Evolutionary conservation across 805 yeast genomes (phyloP).

Genomic region (Saccharomycopsis schoenii): DNA sequence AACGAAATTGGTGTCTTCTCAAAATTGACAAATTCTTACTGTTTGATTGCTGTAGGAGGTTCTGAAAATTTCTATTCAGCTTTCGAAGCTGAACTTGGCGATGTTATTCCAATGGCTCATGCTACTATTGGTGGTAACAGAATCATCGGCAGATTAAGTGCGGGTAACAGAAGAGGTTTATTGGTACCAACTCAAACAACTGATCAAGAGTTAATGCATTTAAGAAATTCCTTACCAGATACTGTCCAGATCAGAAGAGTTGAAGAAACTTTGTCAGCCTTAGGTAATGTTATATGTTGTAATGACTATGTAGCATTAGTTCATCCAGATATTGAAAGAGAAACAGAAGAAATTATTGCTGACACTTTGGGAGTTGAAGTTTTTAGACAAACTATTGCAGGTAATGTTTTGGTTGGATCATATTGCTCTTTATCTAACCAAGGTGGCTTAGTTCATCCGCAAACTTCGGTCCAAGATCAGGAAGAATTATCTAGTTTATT

Average conservation of each 20-base stretch:
- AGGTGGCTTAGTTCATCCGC: constrained; percentile 98
- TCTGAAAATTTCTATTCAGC: constrained; percentile 84
- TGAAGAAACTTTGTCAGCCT: constrained; percentile 92
- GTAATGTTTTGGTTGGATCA: constrained; percentile 94
- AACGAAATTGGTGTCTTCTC: constrained; percentile 92
- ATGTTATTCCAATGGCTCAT: constrained; percentile 90
- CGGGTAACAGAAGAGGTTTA: constrained; percentile 95
- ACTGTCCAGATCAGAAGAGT: constrained; percentile 92
- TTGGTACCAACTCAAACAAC: constrained; percentile 96
- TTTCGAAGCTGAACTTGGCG: constrained; percentile 95
- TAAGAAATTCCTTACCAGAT: constrained; percentile 94
- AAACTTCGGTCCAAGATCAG: constrained; percentile 94
- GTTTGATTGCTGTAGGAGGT: constrained; percentile 95
- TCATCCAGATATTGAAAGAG: constrained; percentile 98
- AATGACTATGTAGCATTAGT: constrained; percentile 98
- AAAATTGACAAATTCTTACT: constrained; percentile 91
- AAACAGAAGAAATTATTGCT: constrained; percentile 96
- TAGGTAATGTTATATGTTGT: constrained; percentile 97
- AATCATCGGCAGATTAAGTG: constrained; percentile 96
- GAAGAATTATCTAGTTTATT: constrained; percentile 92
- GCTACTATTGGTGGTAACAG: constrained; percentile 98
- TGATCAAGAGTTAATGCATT: constrained; percentile 95
- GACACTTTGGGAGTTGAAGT: constrained; percentile 98
- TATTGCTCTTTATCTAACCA: constrained; percentile 92
- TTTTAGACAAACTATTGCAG: constrained; percentile 97